Base-by-base conservation (phyloP, 1,284 basidiomycete genomes). In the Lentinus polychrous region DNA sequence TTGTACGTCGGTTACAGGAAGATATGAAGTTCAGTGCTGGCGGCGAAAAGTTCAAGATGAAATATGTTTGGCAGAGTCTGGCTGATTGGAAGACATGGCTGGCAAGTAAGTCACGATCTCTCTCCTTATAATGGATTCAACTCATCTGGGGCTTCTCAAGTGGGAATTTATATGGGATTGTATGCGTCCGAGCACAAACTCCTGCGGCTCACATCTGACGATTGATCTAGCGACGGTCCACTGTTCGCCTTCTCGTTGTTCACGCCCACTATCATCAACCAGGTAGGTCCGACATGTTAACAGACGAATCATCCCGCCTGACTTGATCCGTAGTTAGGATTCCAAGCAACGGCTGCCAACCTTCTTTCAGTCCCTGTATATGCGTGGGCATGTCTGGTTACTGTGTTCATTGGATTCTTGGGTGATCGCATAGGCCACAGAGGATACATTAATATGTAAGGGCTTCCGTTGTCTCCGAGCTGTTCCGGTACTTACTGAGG, bases 211-310 rank as follows among this genome's bases (percentile, higher is more conserved):
- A 45, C 27, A 37, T 44, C 42, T 48, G 15, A 24, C 17, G 39
- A 20, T 8, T 8, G 40, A 14, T 45, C 39, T 45, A 72, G 74
- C 48, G 70, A 75, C 46, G 71, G 70, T 2, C 77, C 79, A 0
- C 60, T 81, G 27, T 81, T 71, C 47, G 73, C 76, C 0, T 80
- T 80, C 55, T 71, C 72, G 1, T 61, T 80, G 0, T 81, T 81
- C 56, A 72, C 74, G 0, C 79, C 79, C 1, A 76, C 71, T 2
- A 76, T 78, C 47, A 73, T 78, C 48, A 70, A 66, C 45, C 62
- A 76, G 61, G 70, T 74, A 40, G 20, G 63, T 54, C 35, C 18
- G 12, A 37, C n/a, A 37, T 37, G 14, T 14, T 5, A 5, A 10
- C 27, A 27, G 10, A 27, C 27, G 27, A 37, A 37, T 6, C 14